A percentile compares a stretch with the other conserved stretches of the same genome.
phyloP scores from a whole-genome alignment of 306 rosid species.

The Quercus variabilis region DNA sequence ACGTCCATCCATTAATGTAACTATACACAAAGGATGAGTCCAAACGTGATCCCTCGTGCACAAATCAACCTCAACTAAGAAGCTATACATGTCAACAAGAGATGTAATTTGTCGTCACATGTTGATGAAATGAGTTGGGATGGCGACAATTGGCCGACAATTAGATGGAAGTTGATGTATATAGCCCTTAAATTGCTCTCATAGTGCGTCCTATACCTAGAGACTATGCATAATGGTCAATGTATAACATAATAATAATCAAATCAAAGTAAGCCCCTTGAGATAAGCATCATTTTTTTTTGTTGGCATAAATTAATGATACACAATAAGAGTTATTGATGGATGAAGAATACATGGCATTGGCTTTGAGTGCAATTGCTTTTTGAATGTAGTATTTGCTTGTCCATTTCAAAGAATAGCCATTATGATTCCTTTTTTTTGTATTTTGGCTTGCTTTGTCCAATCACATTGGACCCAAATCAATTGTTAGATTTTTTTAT shows the following conservation, averaged over 20 bases:
- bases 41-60: not conserved
- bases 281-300: constrained; percentile 1
- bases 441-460: constrained; percentile 31
- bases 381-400: constrained; percentile 11
- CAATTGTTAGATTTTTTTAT: constrained; percentile 19
- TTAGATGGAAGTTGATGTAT: constrained; percentile 16
- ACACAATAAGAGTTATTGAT: constrained; percentile 27
- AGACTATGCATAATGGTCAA: constrained; percentile 11
- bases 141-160: constrained; percentile 47
- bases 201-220: not conserved
- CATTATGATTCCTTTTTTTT: not conserved
- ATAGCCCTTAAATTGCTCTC: not conserved
- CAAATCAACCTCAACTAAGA: not conserved
- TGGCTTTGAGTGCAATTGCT: constrained; percentile 18
- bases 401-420: not conserved
- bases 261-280: not conserved
- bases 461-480: constrained; percentile 29
- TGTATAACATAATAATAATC: constrained; percentile 7
- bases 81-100: constrained; percentile 14
- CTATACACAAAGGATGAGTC: not conserved
- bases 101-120: not conserved
- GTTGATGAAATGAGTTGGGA: constrained; percentile 1
- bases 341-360: constrained; percentile 13
- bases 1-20: not conserved
- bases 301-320: constrained; percentile 18